Base-by-base conservation (phyloP, 345 rosid species). In the Aegle marmelos region DNA sequence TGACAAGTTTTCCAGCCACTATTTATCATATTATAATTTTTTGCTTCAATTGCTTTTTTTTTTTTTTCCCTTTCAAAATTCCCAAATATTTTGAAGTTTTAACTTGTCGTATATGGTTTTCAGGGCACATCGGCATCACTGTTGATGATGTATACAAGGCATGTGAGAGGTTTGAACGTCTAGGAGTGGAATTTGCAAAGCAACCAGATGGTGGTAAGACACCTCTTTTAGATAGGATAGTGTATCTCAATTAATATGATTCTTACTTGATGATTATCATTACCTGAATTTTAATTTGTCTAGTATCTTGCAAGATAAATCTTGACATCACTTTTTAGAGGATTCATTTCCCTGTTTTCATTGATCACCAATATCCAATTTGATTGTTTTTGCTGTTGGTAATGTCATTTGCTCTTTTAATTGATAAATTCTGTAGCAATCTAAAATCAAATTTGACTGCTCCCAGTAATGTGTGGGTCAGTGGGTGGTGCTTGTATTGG, bases 111-210 rank as follows among this genome's bases (percentile, higher is more conserved):
- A n/a, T 70, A 9, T 57, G 66, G 16, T 68, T 28, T 80, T 78
- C 85, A 94, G 99, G 99, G 67, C 97, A 96, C 81, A 92, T 96
- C 10, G 99, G 99, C 71, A 85, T 94, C 79, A 92, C 99, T 5
- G 97, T 96, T 80, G 97, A 94, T 85, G 97, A 94, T 78, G 89
- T 91, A 19, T 87, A 84, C 92, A 90, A 94, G 88, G 98, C 98
- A 77, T 94, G 99, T 57, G 98, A 90, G 87, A 89, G 98, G 85
- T 94, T 96, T 82, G 92, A 91, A 85, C 77, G 76, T 66, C 87
- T 92, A 27, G 98, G 97, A 25, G 98, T 91, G 16, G 98, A 94
- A 90, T 94, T 96, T 86, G 97, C 81, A 27, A 96, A 96, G 80
- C 94, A 88, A 84, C 91, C 95, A 10, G 84, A 86, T 13, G 95